Percentiles rank a stretch among this genome's conserved stretches.
These are phyloP conservation scores for Syncephalastrum sp. DNA, from an alignment of 371 early-diverging fungal species.

Conservation along the genomic window DNA sequence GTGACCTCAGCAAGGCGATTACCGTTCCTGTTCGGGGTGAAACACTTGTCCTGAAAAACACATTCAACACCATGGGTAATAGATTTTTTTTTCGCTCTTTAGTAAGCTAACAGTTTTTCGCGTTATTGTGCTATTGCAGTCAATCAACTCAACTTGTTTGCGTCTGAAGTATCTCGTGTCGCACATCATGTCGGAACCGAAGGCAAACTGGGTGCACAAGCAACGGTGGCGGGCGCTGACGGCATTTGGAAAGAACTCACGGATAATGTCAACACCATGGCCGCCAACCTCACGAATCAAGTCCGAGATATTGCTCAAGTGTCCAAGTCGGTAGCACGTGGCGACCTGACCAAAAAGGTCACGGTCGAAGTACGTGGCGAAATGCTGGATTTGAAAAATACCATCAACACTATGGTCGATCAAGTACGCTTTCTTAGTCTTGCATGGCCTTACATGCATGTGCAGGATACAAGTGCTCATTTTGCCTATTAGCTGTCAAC, in stretches of 20 bases:
- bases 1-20: conserved; percentile 70
- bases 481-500: conserved; percentile 37
- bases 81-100: background rate
- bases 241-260: conserved; percentile 70
- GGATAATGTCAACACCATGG: conserved; percentile 63
- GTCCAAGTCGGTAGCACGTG: conserved; percentile 57
- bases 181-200: conserved; percentile 56
- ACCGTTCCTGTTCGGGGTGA: conserved; percentile 68
- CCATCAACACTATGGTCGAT: conserved; percentile 67
- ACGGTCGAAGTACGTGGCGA: conserved; percentile 58
- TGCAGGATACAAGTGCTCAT: conserved; percentile 1
- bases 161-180: conserved; percentile 54
- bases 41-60: conserved; percentile 62
- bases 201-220: conserved; percentile 48
- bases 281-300: conserved; percentile 57
- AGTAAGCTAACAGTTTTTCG: conserved; percentile 11
- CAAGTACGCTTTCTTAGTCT: conserved; percentile 30
- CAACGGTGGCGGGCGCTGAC: conserved; percentile 51
- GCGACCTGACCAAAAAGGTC: conserved; percentile 56
- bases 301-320: conserved; percentile 60
- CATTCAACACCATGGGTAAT: conserved; percentile 69
- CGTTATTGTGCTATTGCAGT: conserved; percentile 13
- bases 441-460: background rate
- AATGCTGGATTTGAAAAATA: conserved; percentile 59
- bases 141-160: conserved; percentile 48